Conservation (phyloP, 116 monocot species). For the Papilionanthe hybrid region DNA sequence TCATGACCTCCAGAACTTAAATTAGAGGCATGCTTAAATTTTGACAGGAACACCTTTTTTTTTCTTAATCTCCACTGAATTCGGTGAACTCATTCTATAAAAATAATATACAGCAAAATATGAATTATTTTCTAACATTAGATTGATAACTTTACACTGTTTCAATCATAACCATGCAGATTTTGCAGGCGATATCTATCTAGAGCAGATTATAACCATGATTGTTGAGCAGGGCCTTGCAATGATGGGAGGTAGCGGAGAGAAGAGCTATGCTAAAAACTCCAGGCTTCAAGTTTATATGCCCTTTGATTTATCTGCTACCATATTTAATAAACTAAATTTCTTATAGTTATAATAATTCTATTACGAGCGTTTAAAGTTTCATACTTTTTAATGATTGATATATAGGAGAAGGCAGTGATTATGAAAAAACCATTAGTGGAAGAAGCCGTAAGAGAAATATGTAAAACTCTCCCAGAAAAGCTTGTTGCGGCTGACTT, state of each 20-base stretch:
- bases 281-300: constrained; percentile 23
- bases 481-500: constrained; percentile 27
- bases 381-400: not conserved
- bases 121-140: too few relatives aligned
- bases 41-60: too few relatives aligned
- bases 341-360: too few relatives aligned
- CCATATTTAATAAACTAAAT: too few relatives aligned
- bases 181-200: not conserved
- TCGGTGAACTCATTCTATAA: too few relatives aligned
- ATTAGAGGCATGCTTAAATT: not conserved
- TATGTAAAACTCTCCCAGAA: not conserved
- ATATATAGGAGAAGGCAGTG: constrained; percentile 33
- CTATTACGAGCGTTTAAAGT: not conserved
- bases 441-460: constrained; percentile 17
- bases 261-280: constrained; percentile 30
- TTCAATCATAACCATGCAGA: too few relatives aligned
- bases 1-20: too few relatives aligned
- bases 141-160: too few relatives aligned
- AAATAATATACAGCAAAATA: too few relatives aligned
- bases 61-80: too few relatives aligned
- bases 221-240: constrained; percentile 14
- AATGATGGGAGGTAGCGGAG: constrained; percentile 23
- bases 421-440: constrained; percentile 19
- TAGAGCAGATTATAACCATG: not conserved
- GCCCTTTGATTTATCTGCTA: too few relatives aligned